Conservation (phyloP, 108 stramenopile species). For the Pseudonitzschia pungens region DNA sequence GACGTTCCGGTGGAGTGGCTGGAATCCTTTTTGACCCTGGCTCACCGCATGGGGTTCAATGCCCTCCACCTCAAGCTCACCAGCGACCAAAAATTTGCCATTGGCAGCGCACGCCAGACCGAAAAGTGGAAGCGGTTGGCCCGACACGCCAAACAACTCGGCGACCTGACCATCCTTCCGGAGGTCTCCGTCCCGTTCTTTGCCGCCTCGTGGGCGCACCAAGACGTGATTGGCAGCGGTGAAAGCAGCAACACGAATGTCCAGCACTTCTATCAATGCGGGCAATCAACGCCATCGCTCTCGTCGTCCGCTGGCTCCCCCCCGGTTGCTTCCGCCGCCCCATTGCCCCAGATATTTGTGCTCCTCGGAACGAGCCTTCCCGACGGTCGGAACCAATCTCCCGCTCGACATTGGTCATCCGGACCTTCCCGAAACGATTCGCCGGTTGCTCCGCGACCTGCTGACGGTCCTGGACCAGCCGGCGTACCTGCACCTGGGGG, state of each 20-base stretch:
- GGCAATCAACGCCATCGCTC: not conserved
- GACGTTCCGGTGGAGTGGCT: slow-evolving; percentile 13
- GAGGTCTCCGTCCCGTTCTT: slow-evolving; percentile 9
- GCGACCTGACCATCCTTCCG: slow-evolving; percentile 3
- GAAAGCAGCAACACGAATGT: not conserved
- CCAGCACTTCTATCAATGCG: not conserved
- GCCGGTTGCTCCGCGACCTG: slow-evolving; percentile 30
- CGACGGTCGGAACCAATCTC: slow-evolving; percentile 38
- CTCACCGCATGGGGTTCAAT: slow-evolving; percentile 5
- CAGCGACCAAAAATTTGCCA: slow-evolving; percentile 6
- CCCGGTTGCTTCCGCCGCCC: not conserved
- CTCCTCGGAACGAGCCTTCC: slow-evolving; percentile 1
- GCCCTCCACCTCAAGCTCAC: slow-evolving; percentile 7
- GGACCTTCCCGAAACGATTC: slow-evolving; percentile 19
- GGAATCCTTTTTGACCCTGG: not conserved
- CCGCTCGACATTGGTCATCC: slow-evolving; percentile 42
- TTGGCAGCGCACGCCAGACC: not conserved
- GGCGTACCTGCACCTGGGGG: slow-evolving; percentile 44
- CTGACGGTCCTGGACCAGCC: slow-evolving; percentile 36
- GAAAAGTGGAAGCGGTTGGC: not conserved
- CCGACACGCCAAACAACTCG: not conserved
- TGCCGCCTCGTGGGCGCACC: slow-evolving; percentile 10
- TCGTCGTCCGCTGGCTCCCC: no score
- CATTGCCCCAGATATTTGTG: slow-evolving; percentile 42
- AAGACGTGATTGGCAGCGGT: not conserved